Conservation (phyloP, 2,329 filamentous ascomycete genomes). For the Ophiocordyceps camponoti-rufipedis region DNA sequence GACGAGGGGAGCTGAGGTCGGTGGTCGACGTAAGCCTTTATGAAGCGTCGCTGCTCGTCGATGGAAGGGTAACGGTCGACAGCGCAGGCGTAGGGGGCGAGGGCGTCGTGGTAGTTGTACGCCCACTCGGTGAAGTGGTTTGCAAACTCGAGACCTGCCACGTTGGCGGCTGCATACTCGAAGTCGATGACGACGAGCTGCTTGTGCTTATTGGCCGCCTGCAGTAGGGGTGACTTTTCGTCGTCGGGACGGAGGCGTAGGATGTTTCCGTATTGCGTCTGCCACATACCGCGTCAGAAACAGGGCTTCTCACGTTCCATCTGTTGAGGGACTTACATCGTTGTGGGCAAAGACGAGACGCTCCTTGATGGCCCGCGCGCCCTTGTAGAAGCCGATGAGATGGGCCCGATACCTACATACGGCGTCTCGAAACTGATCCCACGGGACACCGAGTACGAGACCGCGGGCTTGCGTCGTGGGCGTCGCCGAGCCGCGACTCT, state of each 20-base stretch:
- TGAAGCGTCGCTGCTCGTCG: conserved; percentile 70
- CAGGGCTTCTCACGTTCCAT: too few species aligned
- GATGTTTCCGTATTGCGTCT: conserved; percentile 98
- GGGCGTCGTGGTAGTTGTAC: conserved; percentile 82
- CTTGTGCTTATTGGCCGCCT: conserved; percentile 86
- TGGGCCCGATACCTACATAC: conserved; percentile 63
- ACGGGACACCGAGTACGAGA: conserved; percentile 68
- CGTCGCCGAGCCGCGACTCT: conserved; percentile 15
- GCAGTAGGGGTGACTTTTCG: conserved; percentile 68
- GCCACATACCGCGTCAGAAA: not conserved
- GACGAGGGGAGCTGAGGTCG: conserved; percentile 44
- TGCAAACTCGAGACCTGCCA: conserved; percentile 75
- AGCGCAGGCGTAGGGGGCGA: conserved; percentile 48
- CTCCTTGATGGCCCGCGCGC: conserved; percentile 45
- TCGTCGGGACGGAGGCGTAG: conserved; percentile 50
- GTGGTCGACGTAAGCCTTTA: conserved; percentile 76
- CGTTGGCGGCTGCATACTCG: conserved; percentile 85
- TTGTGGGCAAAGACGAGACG: conserved; percentile 91
- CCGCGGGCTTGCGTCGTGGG: conserved; percentile 50
- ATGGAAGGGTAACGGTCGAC: conserved; percentile 52
- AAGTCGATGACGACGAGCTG: conserved; percentile 96
- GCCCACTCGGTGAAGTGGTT: conserved; percentile 99
- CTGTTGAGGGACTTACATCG: conserved; percentile 44
- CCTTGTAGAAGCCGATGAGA: conserved; percentile 56
- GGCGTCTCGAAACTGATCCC: conserved; percentile 55